These are phyloP conservation scores for Pleurotus citrinopileatus DNA, from an alignment of 768 basidiomycete genomes.

Conservation along the genomic window DNA sequence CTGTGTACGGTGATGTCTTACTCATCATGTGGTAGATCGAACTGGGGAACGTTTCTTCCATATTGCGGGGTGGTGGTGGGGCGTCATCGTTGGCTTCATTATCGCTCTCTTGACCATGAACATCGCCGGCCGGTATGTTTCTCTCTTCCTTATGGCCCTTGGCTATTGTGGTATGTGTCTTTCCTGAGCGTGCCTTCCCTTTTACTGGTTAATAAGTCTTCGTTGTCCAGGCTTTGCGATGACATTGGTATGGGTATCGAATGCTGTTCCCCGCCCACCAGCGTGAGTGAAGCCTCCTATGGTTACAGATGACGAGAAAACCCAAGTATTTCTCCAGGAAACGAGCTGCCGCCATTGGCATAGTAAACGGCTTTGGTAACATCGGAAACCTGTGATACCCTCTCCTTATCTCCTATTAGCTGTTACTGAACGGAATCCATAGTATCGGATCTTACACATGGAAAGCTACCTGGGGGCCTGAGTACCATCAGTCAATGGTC, in stretches of 20 bases:
- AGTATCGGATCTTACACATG: constrained; percentile 64
- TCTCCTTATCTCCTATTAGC: background rate
- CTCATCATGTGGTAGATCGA: constrained; percentile 30
- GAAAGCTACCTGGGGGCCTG: constrained; percentile 59
- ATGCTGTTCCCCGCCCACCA: constrained; percentile 58
- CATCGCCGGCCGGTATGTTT: constrained; percentile 54
- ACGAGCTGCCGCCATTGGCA: constrained; percentile 54
- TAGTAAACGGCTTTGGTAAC: constrained; percentile 59
- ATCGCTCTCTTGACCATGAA: constrained; percentile 53
- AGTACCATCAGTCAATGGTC: constrained; percentile 61
- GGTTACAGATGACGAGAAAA: background rate
- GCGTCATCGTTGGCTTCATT: constrained; percentile 56
- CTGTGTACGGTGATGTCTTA: background rate
- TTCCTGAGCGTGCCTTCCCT: background rate
- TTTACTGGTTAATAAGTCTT: background rate
- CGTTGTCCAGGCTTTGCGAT: constrained; percentile 33
- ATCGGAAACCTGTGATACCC: constrained; percentile 55
- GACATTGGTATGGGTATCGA: constrained; percentile 62
- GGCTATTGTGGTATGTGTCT: constrained; percentile 39
- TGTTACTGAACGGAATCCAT: background rate
- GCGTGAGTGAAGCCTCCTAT: constrained; percentile 28
- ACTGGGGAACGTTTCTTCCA: constrained; percentile 70
- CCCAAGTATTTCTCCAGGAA: constrained; percentile 28
- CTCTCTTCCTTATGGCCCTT: constrained; percentile 61
- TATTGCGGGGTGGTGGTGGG: constrained; percentile 55